Base-by-base conservation (phyloP, 2,329 filamentous ascomycete genomes). In the Periconia sp. region DNA sequence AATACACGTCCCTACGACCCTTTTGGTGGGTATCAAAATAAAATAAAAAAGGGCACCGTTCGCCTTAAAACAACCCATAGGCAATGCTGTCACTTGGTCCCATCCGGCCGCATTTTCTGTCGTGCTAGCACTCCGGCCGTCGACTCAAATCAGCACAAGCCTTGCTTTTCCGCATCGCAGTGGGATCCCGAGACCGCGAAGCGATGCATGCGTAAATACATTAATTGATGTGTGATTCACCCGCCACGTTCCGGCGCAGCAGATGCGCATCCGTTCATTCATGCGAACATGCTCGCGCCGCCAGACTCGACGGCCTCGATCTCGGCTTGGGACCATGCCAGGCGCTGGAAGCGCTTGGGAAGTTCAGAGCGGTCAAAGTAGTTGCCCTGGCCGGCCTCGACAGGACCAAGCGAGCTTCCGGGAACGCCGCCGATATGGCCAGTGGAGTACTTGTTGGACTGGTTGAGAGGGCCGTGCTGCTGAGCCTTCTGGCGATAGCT, bases 281-380 rank as follows among this genome's bases (percentile, higher is more conserved):
- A 85, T 58, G 77, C 80, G 63, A 79, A 82, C 61, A 85, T 66
- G 68, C 84, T 88, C 33, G 93, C 94, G 53, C 94, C 94, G 51
- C 92, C 94, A 52, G 91, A 94, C 84, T 97, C 92, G 69, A 99
- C 84, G 19, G 92, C 92, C 75, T 97, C 94, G 56, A 99, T 99
- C 83, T 99, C 94, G 42, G 87, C 86, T 64, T 87, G 76, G 37
- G 84, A 87, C 77, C 92, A 89, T 13, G 85, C 83, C 46, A 84
- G 79, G 60, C 91, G 84, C 69, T 87, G 85, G 84, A 97, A 99
- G 66, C 93, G 85, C 58, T 81, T 73, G 17, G 94, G 93, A 20
- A 99, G 86, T 77, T 99, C 90, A 64, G 85, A 90, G 64, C 92
- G 86, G 76, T 97, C 94, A 72, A 96, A 97, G 76, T 83, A 91